These are phyloP conservation scores for Lachancea meyersii DNA, from an alignment of 805 yeast genomes.

Conservation along the genomic window DNA sequence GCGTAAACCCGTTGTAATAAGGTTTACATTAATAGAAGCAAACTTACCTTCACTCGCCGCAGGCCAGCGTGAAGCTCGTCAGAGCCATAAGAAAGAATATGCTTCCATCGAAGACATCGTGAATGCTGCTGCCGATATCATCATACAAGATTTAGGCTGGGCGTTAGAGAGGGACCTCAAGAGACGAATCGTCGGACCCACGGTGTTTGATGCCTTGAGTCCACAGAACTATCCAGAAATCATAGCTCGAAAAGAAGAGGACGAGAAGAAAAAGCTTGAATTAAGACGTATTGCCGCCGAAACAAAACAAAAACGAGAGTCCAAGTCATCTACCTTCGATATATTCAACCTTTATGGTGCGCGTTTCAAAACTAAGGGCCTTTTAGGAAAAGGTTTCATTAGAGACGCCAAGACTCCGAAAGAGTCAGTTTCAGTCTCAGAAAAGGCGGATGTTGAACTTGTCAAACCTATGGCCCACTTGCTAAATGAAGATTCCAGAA, in stretches of 20 bases:
- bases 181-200: slow-evolving; percentile 66
- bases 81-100: slow-evolving; percentile 13
- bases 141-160: slow-evolving; percentile 57
- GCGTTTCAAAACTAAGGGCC: slow-evolving; percentile 8
- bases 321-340: slow-evolving; percentile 31
- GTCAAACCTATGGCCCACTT: slow-evolving; percentile 28
- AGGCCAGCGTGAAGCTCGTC: not conserved
- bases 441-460: not conserved
- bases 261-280: slow-evolving; percentile 23
- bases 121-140: slow-evolving; percentile 51
- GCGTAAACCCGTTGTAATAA: slow-evolving; percentile 21
- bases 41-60: not conserved
- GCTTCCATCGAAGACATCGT: slow-evolving; percentile 35
- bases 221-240: slow-evolving; percentile 52
- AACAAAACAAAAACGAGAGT: slow-evolving; percentile 20
- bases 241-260: slow-evolving; percentile 32
- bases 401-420: not conserved
- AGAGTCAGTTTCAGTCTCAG: not conserved
- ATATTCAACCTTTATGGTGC: slow-evolving; percentile 30
- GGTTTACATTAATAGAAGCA: slow-evolving; percentile 15
- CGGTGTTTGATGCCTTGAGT: slow-evolving; percentile 53
- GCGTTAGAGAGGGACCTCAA: slow-evolving; percentile 65
- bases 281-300: slow-evolving; percentile 11
- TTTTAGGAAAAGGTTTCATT: not conserved
- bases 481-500: slow-evolving; percentile 24